Evolutionary conservation across 1,284 basidiomycete species (phyloP).

Genomic region (Cutaneotrichosporon cyanovorans): DNA sequence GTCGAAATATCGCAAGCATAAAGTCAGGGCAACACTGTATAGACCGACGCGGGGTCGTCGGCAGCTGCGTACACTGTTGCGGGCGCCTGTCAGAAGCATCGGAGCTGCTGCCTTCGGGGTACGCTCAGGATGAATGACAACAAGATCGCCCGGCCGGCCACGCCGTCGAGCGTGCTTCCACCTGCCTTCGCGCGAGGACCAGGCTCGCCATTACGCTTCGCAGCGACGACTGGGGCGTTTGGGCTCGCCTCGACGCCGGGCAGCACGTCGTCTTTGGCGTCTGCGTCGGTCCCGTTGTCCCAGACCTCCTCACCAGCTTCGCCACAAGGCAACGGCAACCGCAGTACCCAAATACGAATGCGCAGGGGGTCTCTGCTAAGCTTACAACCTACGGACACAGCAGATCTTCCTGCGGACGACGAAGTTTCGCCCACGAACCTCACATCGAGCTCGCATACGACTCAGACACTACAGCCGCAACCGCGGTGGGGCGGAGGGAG

Average conservation of each 20-base stretch:
- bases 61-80: no score
- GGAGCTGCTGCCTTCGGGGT: no score
- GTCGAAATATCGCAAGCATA: no score
- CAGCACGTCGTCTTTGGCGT: background rate
- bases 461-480: background rate
- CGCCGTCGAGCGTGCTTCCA: conserved; percentile 1
- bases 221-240: conserved; percentile 35
- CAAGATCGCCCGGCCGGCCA: background rate
- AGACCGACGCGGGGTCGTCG: no score
- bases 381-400: background rate
- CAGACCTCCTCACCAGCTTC: background rate
- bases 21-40: no score
- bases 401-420: background rate
- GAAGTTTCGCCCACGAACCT: background rate
- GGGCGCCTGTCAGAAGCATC: no score
- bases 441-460: background rate
- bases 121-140: no score
- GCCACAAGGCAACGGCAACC: conserved; percentile 1
- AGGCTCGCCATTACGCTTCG: conserved; percentile 18
- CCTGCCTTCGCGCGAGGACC: background rate
- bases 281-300: conserved; percentile 3
- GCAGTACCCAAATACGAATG: conserved; percentile 10
- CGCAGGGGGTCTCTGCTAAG: conserved; percentile 34
- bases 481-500: conserved; percentile 26
- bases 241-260: conserved; percentile 16